Base-by-base conservation (phyloP, 2,329 filamentous ascomycete species). In the Ophiognomonia clavigignenti-juglandacearum region DNA sequence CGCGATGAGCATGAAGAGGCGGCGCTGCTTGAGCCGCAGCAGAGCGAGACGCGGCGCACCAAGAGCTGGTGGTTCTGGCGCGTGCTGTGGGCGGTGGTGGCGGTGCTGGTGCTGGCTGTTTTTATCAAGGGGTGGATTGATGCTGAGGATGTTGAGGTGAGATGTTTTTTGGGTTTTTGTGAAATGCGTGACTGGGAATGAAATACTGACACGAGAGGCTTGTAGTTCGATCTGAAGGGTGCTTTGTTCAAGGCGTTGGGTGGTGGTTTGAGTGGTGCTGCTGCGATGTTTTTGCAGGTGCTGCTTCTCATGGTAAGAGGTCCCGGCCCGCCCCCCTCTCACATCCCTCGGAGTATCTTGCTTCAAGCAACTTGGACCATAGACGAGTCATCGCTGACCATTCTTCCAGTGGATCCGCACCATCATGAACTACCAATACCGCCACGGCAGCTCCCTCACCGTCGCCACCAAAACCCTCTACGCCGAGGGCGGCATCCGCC, bases 371-470 rank as follows among this genome's bases (percentile, higher is more conserved):
- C n/a, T n/a, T n/a, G n/a, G n/a, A n/a, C n/a, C n/a, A n/a, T n/a
- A n/a, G n/a, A n/a, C n/a, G n/a, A n/a, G 24, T 10, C 24, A 26
- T 26, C 24, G 24, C n/a, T n/a, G n/a, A n/a, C n/a, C n/a, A n/a
- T 2, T 1, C 2, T 4, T 1, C 2, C 39, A 74, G 71, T 72
- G 71, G 4, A 58, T 74, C 4, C 65, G 71, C 5, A 74, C 71
- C 0, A 70, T 74, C 11, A 74, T 74, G 71, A 74, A 74, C 56
- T 74, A 74, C 37, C 71, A 74, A 50, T 74, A 74, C 44, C 71
- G 71, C 2, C 70, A 67, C 32, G 71, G 71, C 1, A 65, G 63
- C 0, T 61, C 66, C 0, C 73, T 74, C 45, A 63, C 61, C 3
- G 42, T 54, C 1, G 69, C 71, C 0, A 66, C 64, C 1, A 54